These are phyloP conservation scores for Plasmodium billcollinsi DNA, from an alignment of 169 alveolate species.

Conservation along the genomic window DNA sequence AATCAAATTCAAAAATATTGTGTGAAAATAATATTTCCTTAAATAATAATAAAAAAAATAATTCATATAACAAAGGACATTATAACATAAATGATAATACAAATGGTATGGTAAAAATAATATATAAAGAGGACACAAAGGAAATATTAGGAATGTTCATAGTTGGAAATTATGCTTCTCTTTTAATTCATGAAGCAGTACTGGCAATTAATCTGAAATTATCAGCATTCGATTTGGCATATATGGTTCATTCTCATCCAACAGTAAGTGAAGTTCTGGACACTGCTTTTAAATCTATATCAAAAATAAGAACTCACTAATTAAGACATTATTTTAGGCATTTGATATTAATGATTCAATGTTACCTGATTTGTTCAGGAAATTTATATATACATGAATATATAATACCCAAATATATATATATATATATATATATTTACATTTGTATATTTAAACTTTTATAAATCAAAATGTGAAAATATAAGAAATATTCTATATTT, in stretches of 20 bases:
- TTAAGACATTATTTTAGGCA: too few species aligned
- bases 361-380: too few species aligned
- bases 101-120: constrained; percentile 78
- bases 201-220: constrained; percentile 72
- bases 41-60: constrained; percentile 13
- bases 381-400: too few species aligned
- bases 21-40: constrained; percentile 76
- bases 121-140: constrained; percentile 77
- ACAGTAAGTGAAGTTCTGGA: constrained; percentile 82
- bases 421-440: too few species aligned
- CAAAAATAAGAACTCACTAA: constrained; percentile 79
- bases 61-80: constrained; percentile 47
- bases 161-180: constrained; percentile 83
- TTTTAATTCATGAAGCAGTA: constrained; percentile 82
- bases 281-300: constrained; percentile 79
- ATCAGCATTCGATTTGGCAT: constrained; percentile 75
- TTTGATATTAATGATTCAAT: too few species aligned
- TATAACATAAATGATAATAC: constrained; percentile 72
- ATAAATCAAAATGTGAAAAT: too few species aligned
- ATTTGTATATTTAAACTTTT: too few species aligned
- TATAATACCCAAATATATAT: too few species aligned
- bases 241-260: constrained; percentile 84
- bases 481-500: too few species aligned
- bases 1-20: constrained; percentile 80
- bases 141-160: constrained; percentile 79